These are phyloP conservation scores for Helenozyma baotianmanensis DNA, from an alignment of 805 yeast genomes.

Conservation along the genomic window DNA sequence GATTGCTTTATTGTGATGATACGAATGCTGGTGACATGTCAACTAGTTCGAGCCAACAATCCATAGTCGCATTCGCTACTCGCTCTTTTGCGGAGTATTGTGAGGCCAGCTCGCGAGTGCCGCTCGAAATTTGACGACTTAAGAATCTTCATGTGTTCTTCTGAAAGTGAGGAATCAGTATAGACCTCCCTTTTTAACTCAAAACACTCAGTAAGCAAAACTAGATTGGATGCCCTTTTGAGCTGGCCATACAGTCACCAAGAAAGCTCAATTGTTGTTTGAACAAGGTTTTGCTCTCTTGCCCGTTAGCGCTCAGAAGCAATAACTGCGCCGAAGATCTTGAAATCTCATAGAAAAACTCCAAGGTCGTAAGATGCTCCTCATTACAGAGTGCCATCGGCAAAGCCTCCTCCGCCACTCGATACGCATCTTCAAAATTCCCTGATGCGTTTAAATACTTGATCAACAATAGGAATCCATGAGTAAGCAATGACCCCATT, in stretches of 20 bases:
- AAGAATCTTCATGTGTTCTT: constrained; percentile 4
- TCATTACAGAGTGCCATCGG: constrained; percentile 41
- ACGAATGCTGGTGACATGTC: no score
- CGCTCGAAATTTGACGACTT: constrained; percentile 8
- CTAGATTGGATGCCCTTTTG: constrained; percentile 32
- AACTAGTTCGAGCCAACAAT: no score
- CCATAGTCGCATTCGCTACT: constrained; percentile 9
- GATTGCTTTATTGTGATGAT: no score
- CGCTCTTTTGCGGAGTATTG: constrained; percentile 8
- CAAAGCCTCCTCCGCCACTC: constrained; percentile 37
- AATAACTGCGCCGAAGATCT: constrained; percentile 18
- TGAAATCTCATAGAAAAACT: constrained; percentile 29
- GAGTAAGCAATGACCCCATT: constrained; percentile 39
- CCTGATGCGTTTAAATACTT: constrained; percentile 40
- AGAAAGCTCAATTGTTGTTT: constrained; percentile 33
- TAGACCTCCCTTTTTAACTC: constrained; percentile 25
- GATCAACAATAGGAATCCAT: constrained; percentile 44
- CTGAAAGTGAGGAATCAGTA: constrained; percentile 2
- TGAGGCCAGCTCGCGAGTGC: constrained; percentile 12
- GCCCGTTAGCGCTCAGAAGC: no score
- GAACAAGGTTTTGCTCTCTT: constrained; percentile 15
- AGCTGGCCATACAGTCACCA: constrained; percentile 41
- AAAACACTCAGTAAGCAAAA: constrained; percentile 37
- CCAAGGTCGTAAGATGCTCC: constrained; percentile 34
- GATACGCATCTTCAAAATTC: constrained; percentile 40